Evolutionary conservation across 2,329 filamentous ascomycete genomes (phyloP).

Genomic region (Trichophyton rubrum): DNA sequence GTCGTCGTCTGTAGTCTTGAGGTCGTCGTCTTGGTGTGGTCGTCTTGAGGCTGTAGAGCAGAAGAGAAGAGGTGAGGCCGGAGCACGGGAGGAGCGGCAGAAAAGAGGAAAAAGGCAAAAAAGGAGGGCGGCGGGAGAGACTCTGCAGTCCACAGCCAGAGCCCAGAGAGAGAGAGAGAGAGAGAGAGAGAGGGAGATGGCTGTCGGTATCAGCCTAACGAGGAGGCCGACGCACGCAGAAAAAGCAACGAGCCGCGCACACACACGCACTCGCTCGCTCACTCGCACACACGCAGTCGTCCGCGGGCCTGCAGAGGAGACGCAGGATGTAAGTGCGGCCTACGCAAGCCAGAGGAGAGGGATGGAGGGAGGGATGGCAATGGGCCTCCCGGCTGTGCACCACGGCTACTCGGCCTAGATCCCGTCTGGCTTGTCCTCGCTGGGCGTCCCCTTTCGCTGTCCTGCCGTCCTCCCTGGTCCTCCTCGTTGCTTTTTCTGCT

Average conservation of each 20-base stretch:
- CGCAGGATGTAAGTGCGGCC: no score
- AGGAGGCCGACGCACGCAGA: not conserved
- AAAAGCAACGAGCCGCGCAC: not conserved
- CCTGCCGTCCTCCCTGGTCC: no score
- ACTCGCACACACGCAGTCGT: no score
- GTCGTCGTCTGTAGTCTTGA: no score
- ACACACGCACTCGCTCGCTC: no score
- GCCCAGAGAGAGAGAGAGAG: not conserved
- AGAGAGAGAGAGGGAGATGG: not conserved
- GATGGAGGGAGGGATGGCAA: not conserved
- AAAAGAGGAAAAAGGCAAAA: conserved; percentile 6
- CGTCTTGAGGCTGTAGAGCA: no score
- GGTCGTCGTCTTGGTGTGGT: no score
- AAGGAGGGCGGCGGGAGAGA: not conserved
- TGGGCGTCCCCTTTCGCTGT: no score
- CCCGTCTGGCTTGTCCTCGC: not conserved
- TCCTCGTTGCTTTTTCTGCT: no score
- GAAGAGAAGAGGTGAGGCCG: conserved; percentile 7
- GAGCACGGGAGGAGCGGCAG: conserved; percentile 6
- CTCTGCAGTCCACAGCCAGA: not conserved
- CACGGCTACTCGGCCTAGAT: not conserved
- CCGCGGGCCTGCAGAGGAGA: no score
- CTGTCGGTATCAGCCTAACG: not conserved
- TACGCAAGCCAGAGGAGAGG: no score
- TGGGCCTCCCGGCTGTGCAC: not conserved